Evolutionary conservation across 2,329 filamentous ascomycete species (phyloP), one percentile per base, ranked within the genome.

Genomic region (Epichloe gansuensis): DNA sequence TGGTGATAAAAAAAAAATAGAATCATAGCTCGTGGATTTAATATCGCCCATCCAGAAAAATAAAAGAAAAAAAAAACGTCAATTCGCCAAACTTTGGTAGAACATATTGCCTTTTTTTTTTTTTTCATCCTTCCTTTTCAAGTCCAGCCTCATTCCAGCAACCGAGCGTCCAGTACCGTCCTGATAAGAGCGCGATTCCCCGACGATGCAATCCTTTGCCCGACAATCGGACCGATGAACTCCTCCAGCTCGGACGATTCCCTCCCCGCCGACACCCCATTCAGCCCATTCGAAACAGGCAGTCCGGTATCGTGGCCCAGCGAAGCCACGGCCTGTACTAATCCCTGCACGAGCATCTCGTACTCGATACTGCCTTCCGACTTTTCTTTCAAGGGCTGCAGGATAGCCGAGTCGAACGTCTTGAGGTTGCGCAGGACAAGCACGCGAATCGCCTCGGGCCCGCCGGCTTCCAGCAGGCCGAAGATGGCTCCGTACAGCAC

Each of bases 401-500:
- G 68, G 53, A 81, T 77, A 6, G 68, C 69, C 0, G 68, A 60
- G 59, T 80, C 77, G 51, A 81, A 77, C 13, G 68, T 68, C 58
- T 75, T 75, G 44, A 82, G 68, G 58, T 79, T 79, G 17, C 75
- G 74, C 36, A 82, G 65, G 12, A 80, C 71, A 35, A 81, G 66
- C 2, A 81, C 70, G 12, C 77, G 74, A 38, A 81, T 73, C 7
- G 76, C 75, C 60, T 81, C 78, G 23, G 75, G 70, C 0, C 78
- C 89, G 27, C 89, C 89, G 25, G 94, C 84, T 1, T 84, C 81
- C 2, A 84, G 76, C 3, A 98, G 73, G 1, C 90, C 91, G 34
- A 83, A 78, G 23, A 98, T 77, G 6, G 91, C 89, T 44, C 93
- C 93, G 64, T 93, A 98, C 61, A 95, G 87, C 1, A 91, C 85